Conservation (phyloP, 1,284 basidiomycete genomes). For the Fomes fomentarius region DNA sequence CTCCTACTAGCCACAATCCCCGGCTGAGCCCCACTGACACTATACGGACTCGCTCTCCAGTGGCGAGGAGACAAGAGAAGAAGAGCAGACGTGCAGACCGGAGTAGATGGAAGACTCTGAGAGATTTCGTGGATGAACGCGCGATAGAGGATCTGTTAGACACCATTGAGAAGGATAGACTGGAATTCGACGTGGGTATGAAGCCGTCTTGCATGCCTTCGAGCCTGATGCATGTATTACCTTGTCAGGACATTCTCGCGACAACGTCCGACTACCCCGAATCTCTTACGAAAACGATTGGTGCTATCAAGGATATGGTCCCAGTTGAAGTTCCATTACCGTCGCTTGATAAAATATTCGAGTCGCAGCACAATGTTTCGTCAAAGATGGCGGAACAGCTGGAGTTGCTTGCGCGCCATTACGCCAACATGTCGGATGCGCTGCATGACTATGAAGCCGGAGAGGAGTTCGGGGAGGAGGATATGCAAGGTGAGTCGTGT, state of each 20-base stretch:
- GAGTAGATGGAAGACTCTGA: slow-evolving; percentile 73
- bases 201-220: no score
- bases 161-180: slow-evolving; percentile 68
- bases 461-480: slow-evolving; percentile 64
- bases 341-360: slow-evolving; percentile 52
- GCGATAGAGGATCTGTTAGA: slow-evolving; percentile 77
- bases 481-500: slow-evolving; percentile 63
- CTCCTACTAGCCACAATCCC: slow-evolving; percentile 20
- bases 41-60: slow-evolving; percentile 30
- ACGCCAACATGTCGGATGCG: slow-evolving; percentile 71
- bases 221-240: no score
- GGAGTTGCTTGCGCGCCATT: slow-evolving; percentile 71
- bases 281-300: slow-evolving; percentile 56
- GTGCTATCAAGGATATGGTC: slow-evolving; percentile 54
- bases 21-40: slow-evolving; percentile 37
- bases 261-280: slow-evolving; percentile 69
- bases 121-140: slow-evolving; percentile 82
- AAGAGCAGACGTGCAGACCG: slow-evolving; percentile 45
- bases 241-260: slow-evolving; percentile 57
- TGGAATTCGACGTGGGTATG: slow-evolving; percentile 63
- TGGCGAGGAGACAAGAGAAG: slow-evolving; percentile 26
- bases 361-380: slow-evolving; percentile 57
- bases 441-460: slow-evolving; percentile 68
- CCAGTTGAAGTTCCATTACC: slow-evolving; percentile 44
- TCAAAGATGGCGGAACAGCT: slow-evolving; percentile 71